phyloP scores from a whole-genome alignment of 495 filamentous ascomycete species.

The Xylona heveae region DNA sequence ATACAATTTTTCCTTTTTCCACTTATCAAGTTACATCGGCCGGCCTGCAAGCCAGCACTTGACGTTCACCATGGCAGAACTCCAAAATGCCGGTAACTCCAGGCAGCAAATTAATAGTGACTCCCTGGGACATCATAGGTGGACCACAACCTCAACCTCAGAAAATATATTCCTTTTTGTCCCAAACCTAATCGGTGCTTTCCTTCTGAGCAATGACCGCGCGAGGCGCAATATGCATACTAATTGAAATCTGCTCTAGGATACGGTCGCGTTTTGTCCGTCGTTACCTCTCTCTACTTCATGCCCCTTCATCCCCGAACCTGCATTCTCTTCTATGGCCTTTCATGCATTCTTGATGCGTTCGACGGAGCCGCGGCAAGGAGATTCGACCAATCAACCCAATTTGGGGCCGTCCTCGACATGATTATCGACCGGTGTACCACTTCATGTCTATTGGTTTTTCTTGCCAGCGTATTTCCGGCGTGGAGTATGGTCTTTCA shows the following conservation, averaged over 20 bases:
- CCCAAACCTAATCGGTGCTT: constrained; percentile 79
- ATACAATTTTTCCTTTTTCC: too few species aligned
- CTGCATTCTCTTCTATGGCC: constrained; percentile 69
- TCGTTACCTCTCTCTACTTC: constrained; percentile 83
- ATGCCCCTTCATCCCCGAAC: constrained; percentile 93
- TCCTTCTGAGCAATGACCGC: too few species aligned
- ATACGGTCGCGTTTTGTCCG: constrained; percentile 69
- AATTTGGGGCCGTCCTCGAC: constrained; percentile 89
- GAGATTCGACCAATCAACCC: constrained; percentile 68
- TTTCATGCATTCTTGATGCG: constrained; percentile 83
- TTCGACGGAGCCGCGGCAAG: constrained; percentile 81
- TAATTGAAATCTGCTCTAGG: constrained; percentile 39
- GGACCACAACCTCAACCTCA: too few species aligned
- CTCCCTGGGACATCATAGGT: too few species aligned
- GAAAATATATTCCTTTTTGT: constrained; percentile 89
- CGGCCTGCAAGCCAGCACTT: too few species aligned
- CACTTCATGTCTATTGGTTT: constrained; percentile 77
- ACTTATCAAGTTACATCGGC: too few species aligned
- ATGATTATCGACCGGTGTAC: constrained; percentile 95
- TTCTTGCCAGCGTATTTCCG: constrained; percentile 75
- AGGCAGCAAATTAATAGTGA: too few species aligned
- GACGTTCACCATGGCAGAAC: too few species aligned
- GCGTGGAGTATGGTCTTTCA: constrained; percentile 85
- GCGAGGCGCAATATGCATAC: too few species aligned
- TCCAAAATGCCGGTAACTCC: too few species aligned